These are phyloP conservation scores for Ophiostoma perfectum DNA, from an alignment of 2,329 filamentous ascomycete genomes.

Conservation along the genomic window DNA sequence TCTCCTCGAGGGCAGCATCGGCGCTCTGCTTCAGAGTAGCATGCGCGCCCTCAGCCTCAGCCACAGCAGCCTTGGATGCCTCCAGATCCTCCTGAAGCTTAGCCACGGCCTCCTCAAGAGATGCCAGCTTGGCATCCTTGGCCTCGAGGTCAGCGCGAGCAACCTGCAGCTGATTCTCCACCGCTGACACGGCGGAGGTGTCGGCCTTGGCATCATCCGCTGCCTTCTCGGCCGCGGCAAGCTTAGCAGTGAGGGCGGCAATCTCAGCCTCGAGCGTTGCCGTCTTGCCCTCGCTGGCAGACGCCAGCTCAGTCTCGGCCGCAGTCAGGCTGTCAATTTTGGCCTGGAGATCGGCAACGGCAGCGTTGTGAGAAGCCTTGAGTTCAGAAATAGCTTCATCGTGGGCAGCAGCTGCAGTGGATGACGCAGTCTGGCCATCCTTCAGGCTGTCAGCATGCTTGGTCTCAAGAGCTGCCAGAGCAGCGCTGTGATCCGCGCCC, in stretches of 20 bases:
- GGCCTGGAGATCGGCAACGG: slow-evolving; percentile 46
- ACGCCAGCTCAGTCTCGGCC: slow-evolving; percentile 43
- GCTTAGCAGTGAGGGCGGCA: slow-evolving; percentile 45
- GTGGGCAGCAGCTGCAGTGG: slow-evolving; percentile 41
- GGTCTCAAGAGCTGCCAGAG: slow-evolving; percentile 47
- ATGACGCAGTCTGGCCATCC: slow-evolving; percentile 37
- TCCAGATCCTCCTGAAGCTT: slow-evolving; percentile 24
- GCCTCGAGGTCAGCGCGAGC: slow-evolving; percentile 45
- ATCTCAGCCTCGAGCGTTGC: slow-evolving; percentile 49
- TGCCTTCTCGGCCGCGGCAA: slow-evolving; percentile 45
- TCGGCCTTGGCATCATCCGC: slow-evolving; percentile 38
- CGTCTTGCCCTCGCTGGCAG: slow-evolving; percentile 43
- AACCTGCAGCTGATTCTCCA: slow-evolving; percentile 45
- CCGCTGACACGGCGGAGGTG: slow-evolving; percentile 34
- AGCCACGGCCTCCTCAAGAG: slow-evolving; percentile 44
- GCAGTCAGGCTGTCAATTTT: slow-evolving; percentile 50
- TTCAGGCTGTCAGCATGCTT: slow-evolving; percentile 49
- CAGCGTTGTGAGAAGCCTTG: slow-evolving; percentile 45
- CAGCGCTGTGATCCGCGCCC: slow-evolving; percentile 45
- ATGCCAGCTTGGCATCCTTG: slow-evolving; percentile 38
- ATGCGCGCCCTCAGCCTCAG: slow-evolving; percentile 38
- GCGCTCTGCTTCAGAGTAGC: slow-evolving; percentile 30
- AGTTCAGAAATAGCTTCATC: slow-evolving; percentile 48
- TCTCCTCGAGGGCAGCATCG: slow-evolving; percentile 43
- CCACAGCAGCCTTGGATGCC: slow-evolving; percentile 39